Conservation (phyloP, 2,329 filamentous ascomycete species). For the Trichoderma arundinaceum region DNA sequence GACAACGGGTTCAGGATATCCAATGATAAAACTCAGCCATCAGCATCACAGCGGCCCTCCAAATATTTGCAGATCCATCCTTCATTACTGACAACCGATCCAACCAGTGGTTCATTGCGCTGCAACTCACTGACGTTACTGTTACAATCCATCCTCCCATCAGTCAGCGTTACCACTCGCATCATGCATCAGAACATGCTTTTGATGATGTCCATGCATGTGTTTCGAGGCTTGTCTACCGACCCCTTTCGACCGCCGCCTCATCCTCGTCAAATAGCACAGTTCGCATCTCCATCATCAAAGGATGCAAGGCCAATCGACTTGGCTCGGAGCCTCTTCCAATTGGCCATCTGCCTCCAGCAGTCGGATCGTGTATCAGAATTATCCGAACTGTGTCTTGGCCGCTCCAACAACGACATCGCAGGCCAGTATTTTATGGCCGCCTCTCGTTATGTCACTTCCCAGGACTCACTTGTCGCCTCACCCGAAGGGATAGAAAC, state of each 20-base stretch:
- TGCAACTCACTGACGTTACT: not conserved
- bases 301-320: not conserved
- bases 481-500: constrained; percentile 7
- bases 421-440: constrained; percentile 18
- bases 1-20: not conserved
- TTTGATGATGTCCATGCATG: constrained; percentile 23
- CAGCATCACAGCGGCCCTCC: not conserved
- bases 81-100: not conserved
- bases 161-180: constrained; percentile 11
- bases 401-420: not conserved
- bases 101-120: not conserved
- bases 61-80: not conserved
- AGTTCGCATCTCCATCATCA: not conserved
- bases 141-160: constrained; percentile 20
- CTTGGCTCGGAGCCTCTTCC: constrained; percentile 16
- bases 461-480: constrained; percentile 12
- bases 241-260: not conserved
- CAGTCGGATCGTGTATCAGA: constrained; percentile 13
- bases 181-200: constrained; percentile 24
- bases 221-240: constrained; percentile 13
- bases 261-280: not conserved
- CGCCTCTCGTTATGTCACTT: constrained; percentile 23
- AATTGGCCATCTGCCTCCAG: constrained; percentile 20
- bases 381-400: constrained; percentile 1
- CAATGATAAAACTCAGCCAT: not conserved